Evolutionary conservation across 768 basidiomycete genomes (phyloP), one percentile per base, ranked within the genome.

Genomic region (Mycena floridula): DNA sequence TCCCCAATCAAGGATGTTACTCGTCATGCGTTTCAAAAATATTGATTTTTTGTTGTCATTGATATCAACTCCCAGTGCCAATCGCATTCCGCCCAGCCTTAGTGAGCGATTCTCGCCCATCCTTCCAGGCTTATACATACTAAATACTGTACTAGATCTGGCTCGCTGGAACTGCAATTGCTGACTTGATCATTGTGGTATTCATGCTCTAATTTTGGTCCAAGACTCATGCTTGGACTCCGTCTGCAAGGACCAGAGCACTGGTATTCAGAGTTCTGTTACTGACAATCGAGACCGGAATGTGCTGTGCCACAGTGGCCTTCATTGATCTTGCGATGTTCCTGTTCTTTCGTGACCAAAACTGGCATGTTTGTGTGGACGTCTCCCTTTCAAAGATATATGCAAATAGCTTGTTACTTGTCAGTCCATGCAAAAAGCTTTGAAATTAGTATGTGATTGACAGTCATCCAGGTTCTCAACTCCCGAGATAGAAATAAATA

Each of bases 361-460:
- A 57, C 43, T 59, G 55, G 39, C 54, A 59, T 36, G 43, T 57
- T 7, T 45, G 57, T 9, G 54, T 56, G 6, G 48, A 50, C 15
- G 49, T 58, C 15, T 37, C 53, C 3, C 30, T 58, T n/a, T 55
- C 57, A 5, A 59, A 59, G 42, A 42, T 59, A 16, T 59, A 59
- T 40, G 46, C 52, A 13, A 59, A 59, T 30, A 59, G 56, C 45
- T 40, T 57, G 23, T 32, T 59, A 7, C 54, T 49, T 50, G 56
- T 57, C 16, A 26, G 54, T 54, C 13, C n/a, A n/a, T n/a, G n/a
- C n/a, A n/a, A n/a, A n/a, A n/a, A n/a, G n/a, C n/a, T n/a, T n/a
- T n/a, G n/a, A n/a, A n/a, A n/a, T n/a, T n/a, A n/a, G n/a, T n/a
- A n/a, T n/a, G n/a, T n/a, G n/a, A n/a, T n/a, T n/a, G n/a, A n/a